Evolutionary conservation across 148 eudicot genomes (phyloP).

Genomic region (Oxyria digyna): DNA sequence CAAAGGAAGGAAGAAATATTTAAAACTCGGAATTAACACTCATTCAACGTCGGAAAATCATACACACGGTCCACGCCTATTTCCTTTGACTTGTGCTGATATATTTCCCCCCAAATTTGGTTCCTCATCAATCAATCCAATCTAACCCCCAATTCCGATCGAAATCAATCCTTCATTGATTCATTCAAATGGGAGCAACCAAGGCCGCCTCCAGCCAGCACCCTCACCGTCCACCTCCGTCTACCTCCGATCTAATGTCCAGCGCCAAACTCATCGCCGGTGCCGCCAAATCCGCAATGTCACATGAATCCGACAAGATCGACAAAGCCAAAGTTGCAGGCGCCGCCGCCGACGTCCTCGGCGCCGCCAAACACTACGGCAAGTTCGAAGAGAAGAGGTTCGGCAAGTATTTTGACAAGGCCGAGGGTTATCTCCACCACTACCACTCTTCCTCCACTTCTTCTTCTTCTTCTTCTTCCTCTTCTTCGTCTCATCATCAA

Average conservation of each 20-base stretch:
- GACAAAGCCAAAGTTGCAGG: slow-evolving; percentile 39
- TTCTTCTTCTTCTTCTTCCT: background rate
- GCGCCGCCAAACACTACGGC: slow-evolving; percentile 33
- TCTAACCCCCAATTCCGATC: background rate
- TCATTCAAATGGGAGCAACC: background rate
- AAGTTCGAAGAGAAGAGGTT: slow-evolving; percentile 28
- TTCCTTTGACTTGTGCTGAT: background rate
- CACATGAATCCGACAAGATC: slow-evolving; percentile 19
- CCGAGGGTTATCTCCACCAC: slow-evolving; percentile 25
- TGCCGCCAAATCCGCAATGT: slow-evolving; percentile 32
- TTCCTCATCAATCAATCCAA: background rate
- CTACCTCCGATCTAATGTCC: slow-evolving; percentile 24
- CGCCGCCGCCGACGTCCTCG: slow-evolving; percentile 24
- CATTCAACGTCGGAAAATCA: background rate
- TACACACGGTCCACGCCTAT: background rate
- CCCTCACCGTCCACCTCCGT: slow-evolving; percentile 8
- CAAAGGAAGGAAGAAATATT: background rate
- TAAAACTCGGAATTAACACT: background rate
- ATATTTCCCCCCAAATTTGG: background rate
- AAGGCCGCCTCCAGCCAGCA: background rate
- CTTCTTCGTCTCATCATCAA: slow-evolving; percentile 1
- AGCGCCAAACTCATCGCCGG: slow-evolving; percentile 42
- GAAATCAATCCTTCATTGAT: background rate
- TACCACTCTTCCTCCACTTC: slow-evolving; percentile 16
- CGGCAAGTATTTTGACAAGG: slow-evolving; percentile 28